These are phyloP conservation scores for Crucihimalaya himalaica DNA, from an alignment of 345 rosid species.

Conservation along the genomic window DNA sequence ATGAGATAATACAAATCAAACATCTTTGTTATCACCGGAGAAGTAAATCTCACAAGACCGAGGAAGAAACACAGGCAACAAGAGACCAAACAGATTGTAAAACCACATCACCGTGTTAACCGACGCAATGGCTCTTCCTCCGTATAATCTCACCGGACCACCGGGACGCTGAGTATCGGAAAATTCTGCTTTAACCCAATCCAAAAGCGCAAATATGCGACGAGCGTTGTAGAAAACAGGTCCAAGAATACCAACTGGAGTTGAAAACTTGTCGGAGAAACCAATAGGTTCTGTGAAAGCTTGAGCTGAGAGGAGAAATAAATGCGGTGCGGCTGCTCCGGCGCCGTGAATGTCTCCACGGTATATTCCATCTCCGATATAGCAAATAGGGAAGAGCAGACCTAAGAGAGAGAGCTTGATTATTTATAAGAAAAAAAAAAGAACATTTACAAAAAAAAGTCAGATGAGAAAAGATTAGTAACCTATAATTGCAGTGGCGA, in stretches of 20 bases:
- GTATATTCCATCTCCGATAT: conserved; percentile 66
- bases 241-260: conserved; percentile 69
- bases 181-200: conserved; percentile 66
- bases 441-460: not conserved
- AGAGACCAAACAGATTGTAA: conserved; percentile 77
- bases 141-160: conserved; percentile 46
- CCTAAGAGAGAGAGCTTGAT: conserved; percentile 13
- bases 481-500: conserved; percentile 56
- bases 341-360: conserved; percentile 72
- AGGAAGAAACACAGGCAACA: conserved; percentile 84
- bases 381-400: conserved; percentile 62
- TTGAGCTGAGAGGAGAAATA: conserved; percentile 74
- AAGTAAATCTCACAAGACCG: conserved; percentile 70
- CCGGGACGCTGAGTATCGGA: conserved; percentile 38
- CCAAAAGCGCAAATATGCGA: conserved; percentile 61
- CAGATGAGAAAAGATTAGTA: not conserved
- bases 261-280: conserved; percentile 59
- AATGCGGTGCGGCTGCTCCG: conserved; percentile 71
- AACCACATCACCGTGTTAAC: conserved; percentile 76
- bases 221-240: conserved; percentile 76
- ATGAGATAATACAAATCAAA: conserved; percentile 12
- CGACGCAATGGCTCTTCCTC: conserved; percentile 65
- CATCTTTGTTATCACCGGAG: conserved; percentile 35
- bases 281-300: conserved; percentile 83
- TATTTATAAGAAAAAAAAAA: not conserved